Base-by-base conservation (phyloP, 768 basidiomycete genomes). In the Boletales sp. region DNA sequence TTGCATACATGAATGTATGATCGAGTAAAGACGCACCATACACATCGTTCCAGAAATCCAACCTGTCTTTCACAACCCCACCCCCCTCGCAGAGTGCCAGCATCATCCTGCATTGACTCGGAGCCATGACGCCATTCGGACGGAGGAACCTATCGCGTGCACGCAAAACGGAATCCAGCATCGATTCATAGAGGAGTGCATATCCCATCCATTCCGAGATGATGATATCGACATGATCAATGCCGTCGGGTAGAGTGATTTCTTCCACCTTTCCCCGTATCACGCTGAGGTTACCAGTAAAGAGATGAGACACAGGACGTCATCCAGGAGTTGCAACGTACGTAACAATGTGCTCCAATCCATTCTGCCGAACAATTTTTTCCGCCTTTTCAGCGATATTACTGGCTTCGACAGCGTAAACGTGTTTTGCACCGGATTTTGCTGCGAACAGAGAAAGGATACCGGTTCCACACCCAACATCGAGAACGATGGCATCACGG, bases 171-270 rank as follows among this genome's bases (percentile, higher is more conserved):
- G 94, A 95, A 67, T 97, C 95, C 32, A 98, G 80, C 95, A 99
- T 97, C 38, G 88, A 90, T 69, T 99, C 95, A 68, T 97, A 97
- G 18, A 97, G 78, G 19, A 92, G 73, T 1, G 85, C 86, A 61
- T 91, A 92, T 14, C 85, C 93, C 95, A 97, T 97, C 95, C 95
- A 98, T 69, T 99, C 95, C 5, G 92, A 94, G 44, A 98, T 75
- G 67, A 99, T 94, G 51, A 99, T 81, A 66, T 99, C 95, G 19
- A 98, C 95, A 46, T 90, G 74, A 10, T 79, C 73, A 43, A 86
- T 71, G 46, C 71, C 81, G 44, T 85, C 83, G 2, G 90, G 92
- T 1, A 97, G 73, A 8, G 58, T 67, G 50, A 98, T 86, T 18
- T 94, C 84, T 69, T 99, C 95, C 21, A 97, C 81, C 67, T 95